Conservation (phyloP, 2,329 filamentous ascomycete species). For the Didymella glomerata region DNA sequence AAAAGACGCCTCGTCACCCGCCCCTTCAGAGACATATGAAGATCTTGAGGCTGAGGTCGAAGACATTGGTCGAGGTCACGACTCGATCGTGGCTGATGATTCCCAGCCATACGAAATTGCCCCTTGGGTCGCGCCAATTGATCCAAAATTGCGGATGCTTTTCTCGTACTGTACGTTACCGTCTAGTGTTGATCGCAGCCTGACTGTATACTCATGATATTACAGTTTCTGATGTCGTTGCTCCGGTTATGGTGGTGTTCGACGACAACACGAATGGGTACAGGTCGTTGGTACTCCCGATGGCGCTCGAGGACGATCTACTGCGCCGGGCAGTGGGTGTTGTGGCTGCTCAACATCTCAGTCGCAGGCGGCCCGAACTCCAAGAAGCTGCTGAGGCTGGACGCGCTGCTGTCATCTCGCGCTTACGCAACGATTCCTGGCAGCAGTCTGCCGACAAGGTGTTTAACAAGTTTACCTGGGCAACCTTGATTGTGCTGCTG, state of each 20-base stretch:
- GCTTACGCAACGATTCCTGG: slow-evolving; percentile 47
- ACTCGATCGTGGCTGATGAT: background rate
- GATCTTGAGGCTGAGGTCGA: background rate
- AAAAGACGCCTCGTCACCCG: no score
- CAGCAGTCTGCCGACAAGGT: slow-evolving; percentile 37
- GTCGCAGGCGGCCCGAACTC: slow-evolving; percentile 44
- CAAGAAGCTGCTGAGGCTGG: slow-evolving; percentile 46
- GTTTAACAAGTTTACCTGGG: slow-evolving; percentile 51
- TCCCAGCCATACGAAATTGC: slow-evolving; percentile 23
- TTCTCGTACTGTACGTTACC: slow-evolving; percentile 49
- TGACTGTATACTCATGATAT: slow-evolving; percentile 1
- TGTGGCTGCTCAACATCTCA: slow-evolving; percentile 53
- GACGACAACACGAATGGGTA: slow-evolving; percentile 52
- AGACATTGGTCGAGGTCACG: slow-evolving; percentile 6
- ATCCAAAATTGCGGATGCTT: slow-evolving; percentile 46
- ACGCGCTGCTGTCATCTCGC: slow-evolving; percentile 49
- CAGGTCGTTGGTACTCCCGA: slow-evolving; percentile 51
- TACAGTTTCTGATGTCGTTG: slow-evolving; percentile 50
- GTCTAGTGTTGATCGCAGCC: background rate
- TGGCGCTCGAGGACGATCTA: slow-evolving; percentile 51
- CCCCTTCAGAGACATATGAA: background rate
- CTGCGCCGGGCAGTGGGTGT: slow-evolving; percentile 52
- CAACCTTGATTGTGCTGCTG: slow-evolving; percentile 51
- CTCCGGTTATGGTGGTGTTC: slow-evolving; percentile 54
- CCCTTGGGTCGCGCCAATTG: slow-evolving; percentile 36